Evolutionary conservation across 305 asterid species (phyloP).

Genomic region (Stenogyne calaminthoides): DNA sequence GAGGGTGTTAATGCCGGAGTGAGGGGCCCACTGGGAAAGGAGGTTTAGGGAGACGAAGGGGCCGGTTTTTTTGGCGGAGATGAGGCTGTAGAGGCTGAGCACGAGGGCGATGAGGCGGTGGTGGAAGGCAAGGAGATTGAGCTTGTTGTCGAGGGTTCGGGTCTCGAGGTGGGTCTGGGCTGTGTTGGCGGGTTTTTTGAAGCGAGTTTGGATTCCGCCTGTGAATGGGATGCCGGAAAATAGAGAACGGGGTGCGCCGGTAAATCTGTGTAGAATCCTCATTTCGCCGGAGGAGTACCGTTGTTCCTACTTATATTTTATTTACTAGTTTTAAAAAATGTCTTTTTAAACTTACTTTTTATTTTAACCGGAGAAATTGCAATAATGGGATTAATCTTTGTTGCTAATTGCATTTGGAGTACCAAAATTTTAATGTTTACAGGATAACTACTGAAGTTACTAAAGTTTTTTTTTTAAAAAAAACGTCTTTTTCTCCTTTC

Average conservation of each 20-base stretch:
- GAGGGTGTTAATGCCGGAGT: slow-evolving; percentile 54
- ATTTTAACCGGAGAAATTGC: too few relatives aligned
- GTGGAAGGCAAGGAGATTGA: slow-evolving; percentile 63
- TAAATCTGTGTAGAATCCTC: slow-evolving; percentile 36
- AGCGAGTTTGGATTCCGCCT: slow-evolving; percentile 58
- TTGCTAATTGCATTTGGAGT: too few relatives aligned
- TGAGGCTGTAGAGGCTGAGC: slow-evolving; percentile 50
- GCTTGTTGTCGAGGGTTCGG: slow-evolving; percentile 68
- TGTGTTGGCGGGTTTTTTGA: slow-evolving; percentile 77
- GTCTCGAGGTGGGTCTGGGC: slow-evolving; percentile 86
- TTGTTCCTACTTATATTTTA: too few relatives aligned
- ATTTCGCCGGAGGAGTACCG: slow-evolving; percentile 43
- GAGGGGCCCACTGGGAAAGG: slow-evolving; percentile 72
- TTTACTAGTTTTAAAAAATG: too few relatives aligned
- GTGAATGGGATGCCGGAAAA: slow-evolving; percentile 63
- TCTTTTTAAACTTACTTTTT: too few relatives aligned
- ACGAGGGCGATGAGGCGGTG: slow-evolving; percentile 60
- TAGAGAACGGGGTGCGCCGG: slow-evolving; percentile 22
- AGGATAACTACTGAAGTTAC: too few relatives aligned
- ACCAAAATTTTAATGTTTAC: too few relatives aligned
- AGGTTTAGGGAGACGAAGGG: slow-evolving; percentile 70
- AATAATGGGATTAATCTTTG: too few relatives aligned
- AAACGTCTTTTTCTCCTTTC: too few relatives aligned
- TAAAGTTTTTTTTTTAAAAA: too few relatives aligned
- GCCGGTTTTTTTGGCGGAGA: slow-evolving; percentile 55